These are phyloP conservation scores for Phytopythium helicoides DNA, from an alignment of 352 stramenopile genomes.

Conservation along the genomic window DNA sequence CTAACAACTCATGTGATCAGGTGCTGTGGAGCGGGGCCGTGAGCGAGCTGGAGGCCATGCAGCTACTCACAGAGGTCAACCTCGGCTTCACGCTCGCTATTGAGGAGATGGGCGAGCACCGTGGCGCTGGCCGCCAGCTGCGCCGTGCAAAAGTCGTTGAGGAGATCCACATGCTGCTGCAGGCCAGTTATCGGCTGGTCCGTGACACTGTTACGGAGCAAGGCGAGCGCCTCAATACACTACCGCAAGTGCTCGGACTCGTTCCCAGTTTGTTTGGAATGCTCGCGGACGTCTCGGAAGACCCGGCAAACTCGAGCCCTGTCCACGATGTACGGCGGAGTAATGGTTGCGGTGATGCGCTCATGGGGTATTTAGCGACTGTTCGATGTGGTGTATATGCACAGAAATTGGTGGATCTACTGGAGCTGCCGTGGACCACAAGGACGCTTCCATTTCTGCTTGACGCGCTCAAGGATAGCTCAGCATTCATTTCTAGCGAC, in stretches of 20 bases:
- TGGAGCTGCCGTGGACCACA: constrained; percentile 66
- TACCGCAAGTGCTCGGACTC: constrained; percentile 63
- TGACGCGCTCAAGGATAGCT: constrained; percentile 52
- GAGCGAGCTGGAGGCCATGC: constrained; percentile 71
- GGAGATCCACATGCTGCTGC: constrained; percentile 53
- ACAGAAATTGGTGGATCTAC: constrained; percentile 54
- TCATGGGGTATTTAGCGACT: too few species aligned
- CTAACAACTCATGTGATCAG: too few species aligned
- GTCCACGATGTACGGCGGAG: constrained; percentile 35
- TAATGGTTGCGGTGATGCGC: too few species aligned
- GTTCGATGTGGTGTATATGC: not conserved
- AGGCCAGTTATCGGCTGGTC: constrained; percentile 56
- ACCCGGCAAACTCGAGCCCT: not conserved
- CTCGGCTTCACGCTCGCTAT: constrained; percentile 55
- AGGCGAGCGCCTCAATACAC: constrained; percentile 23
- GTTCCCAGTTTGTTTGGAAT: constrained; percentile 55
- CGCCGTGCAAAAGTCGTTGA: constrained; percentile 23
- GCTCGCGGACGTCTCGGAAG: constrained; percentile 22
- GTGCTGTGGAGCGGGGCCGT: constrained; percentile 46
- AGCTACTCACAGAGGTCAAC: constrained; percentile 75
- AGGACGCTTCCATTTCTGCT: constrained; percentile 54
- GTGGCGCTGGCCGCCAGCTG: constrained; percentile 7
- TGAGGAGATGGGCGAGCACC: constrained; percentile 23
- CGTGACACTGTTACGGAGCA: constrained; percentile 33
- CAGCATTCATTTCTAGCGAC: constrained; percentile 29